Percentiles rank a stretch among this genome's conserved stretches.
These are phyloP conservation scores for Plasmodium gaboni DNA, from an alignment of 169 alveolate species.

Conservation along the genomic window DNA sequence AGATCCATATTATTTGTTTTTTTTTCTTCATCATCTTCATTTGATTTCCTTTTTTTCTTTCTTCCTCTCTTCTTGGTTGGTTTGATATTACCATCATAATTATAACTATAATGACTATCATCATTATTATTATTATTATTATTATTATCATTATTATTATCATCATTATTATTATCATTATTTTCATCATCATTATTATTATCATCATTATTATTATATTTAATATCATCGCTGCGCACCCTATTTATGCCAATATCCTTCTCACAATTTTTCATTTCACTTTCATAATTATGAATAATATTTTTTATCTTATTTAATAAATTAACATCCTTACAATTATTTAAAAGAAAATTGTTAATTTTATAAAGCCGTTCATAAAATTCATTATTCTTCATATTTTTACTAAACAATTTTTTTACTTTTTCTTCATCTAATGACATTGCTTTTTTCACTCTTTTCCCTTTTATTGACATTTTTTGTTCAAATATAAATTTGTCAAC, in stretches of 20 bases:
- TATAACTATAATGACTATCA: neutral
- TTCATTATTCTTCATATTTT: constrained; percentile 34
- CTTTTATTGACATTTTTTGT: too few species aligned
- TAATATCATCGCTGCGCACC: neutral
- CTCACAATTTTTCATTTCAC: neutral
- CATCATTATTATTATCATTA: neutral
- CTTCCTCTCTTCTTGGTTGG: too few species aligned
- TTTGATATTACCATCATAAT: neutral
- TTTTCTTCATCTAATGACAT: constrained; percentile 23
- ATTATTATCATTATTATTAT: neutral
- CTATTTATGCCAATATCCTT: neutral
- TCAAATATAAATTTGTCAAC: too few species aligned
- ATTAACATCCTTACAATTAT: constrained; percentile 33
- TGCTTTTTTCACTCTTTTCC: neutral
- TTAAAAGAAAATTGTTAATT: constrained; percentile 29
- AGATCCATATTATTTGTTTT: too few species aligned
- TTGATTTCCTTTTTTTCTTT: too few species aligned
- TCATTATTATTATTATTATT: neutral
- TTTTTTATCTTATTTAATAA: constrained; percentile 32
- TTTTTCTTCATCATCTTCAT: too few species aligned
- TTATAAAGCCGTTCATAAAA: constrained; percentile 23
- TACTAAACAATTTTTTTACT: neutral
- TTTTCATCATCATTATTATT: neutral
- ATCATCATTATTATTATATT: neutral
- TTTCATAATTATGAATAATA: constrained; percentile 30